Evolutionary conservation across 768 basidiomycete species (phyloP).

Genomic region (Lyophyllum shimeji): DNA sequence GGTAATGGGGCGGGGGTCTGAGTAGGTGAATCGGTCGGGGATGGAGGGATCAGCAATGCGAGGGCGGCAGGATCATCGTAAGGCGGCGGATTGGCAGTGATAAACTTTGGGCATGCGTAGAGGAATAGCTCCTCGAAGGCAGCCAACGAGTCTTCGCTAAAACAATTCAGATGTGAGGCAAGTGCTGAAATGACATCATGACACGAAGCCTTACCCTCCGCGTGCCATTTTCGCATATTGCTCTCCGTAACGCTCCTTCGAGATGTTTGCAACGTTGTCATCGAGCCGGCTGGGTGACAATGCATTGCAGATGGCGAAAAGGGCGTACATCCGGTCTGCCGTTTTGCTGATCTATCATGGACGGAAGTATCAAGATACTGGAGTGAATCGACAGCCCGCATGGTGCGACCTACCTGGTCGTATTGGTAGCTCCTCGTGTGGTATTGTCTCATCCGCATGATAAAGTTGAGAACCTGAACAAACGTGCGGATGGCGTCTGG

Average conservation of each 20-base stretch:
- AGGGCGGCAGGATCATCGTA: slow-evolving; percentile 79
- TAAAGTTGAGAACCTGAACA: slow-evolving; percentile 91
- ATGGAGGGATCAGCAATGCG: slow-evolving; percentile 41
- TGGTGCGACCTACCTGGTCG: slow-evolving; percentile 64
- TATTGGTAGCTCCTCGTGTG: slow-evolving; percentile 97
- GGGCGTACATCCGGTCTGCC: slow-evolving; percentile 95
- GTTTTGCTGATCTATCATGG: slow-evolving; percentile 83
- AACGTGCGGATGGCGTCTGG: slow-evolving; percentile 95
- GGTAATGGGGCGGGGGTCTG: slow-evolving; percentile 27
- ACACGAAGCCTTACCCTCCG: slow-evolving; percentile 49
- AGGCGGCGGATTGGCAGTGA: slow-evolving; percentile 90
- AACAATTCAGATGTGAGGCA: no score
- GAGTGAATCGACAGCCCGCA: neutral
- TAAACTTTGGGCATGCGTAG: slow-evolving; percentile 96
- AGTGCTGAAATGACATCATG: slow-evolving; percentile 24
- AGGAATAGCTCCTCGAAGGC: slow-evolving; percentile 93
- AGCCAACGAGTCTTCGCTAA: slow-evolving; percentile 70
- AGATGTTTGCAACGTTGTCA: slow-evolving; percentile 90
- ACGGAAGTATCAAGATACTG: neutral
- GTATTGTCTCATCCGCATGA: slow-evolving; percentile 94
- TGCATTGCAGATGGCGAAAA: slow-evolving; percentile 92
- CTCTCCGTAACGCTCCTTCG: slow-evolving; percentile 93
- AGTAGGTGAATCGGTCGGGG: slow-evolving; percentile 33
- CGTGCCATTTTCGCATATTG: slow-evolving; percentile 84
- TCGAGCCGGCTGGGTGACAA: slow-evolving; percentile 91